Evolutionary conservation across 23 red algal genomes (phyloP), one percentile per base, ranked within the genome.

Genomic region (Gracilariopsis chorda): DNA sequence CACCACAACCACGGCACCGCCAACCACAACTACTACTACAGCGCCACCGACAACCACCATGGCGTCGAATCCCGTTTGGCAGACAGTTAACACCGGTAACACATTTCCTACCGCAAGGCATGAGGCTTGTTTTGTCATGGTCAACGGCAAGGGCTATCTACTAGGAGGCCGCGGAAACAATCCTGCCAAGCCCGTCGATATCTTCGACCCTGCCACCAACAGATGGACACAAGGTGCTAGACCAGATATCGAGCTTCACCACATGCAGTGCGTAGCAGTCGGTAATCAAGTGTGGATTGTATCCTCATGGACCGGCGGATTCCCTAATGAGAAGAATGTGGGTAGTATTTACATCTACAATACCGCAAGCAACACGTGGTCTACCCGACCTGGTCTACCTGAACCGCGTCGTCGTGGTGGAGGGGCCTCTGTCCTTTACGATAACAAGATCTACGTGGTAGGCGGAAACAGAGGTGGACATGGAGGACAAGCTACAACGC

Each of bases 101-200:
- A 21, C 4, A 24, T 42, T 25, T 1, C 37, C 62, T 39, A 68
- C 37, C 11, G 45, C 77, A 12, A 58, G 89, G 34, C 80, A 86
- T 78, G 91, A 94, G 44, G 80, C 80, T 24, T 86, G 79, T 42
- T 86, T 87, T 45, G 91, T 94, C 11, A 94, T 91, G 88, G 74
- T 80, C n/a, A 40, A 69, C 42, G 80, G 91, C 10, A 86, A 68
- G 33, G 80, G 42, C 36, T 78, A 80, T 70, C 41, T 94, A 7
- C 44, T 94, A 2, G 91, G 91, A 5, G 91, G 91, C 10, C 59
- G 91, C 13, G 91, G 85, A 42, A 48, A 48, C 3, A n/a, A n/a
- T n/a, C n/a, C n/a, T n/a, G 70, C 47, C 3, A 71, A 76, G 39
- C 77, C 77, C 12, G 78, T 94, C 17, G 75, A 72, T 28, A 51